A percentile compares a stretch with the other conserved stretches of the same genome.
These are phyloP conservation scores for Diaporthe ilicicola DNA, from an alignment of 2,329 filamentous ascomycete genomes.

Conservation along the genomic window DNA sequence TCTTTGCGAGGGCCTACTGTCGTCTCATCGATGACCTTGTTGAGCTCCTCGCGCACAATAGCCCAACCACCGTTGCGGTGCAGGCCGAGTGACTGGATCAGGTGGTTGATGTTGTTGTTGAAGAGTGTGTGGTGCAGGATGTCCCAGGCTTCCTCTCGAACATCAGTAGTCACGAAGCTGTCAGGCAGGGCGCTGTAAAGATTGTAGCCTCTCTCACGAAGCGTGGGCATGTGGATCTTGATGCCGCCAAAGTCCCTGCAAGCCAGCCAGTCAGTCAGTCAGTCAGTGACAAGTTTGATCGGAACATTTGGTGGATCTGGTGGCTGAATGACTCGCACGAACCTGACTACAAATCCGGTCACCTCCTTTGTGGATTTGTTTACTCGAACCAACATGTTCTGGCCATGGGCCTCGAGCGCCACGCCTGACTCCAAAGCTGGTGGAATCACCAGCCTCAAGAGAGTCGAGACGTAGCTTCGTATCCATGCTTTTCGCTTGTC, in stretches of 20 bases:
- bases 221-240: slow-evolving; percentile 19
- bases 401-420: slow-evolving; percentile 16
- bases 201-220: slow-evolving; percentile 1
- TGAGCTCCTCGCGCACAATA: slow-evolving; percentile 7
- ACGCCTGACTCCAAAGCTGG: slow-evolving; percentile 2
- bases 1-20: not conserved
- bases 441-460: not conserved
- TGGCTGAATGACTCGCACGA: not conserved
- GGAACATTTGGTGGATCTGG: not conserved
- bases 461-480: not conserved
- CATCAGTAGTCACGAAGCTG: slow-evolving; percentile 6
- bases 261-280: not conserved
- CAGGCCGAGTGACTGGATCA: not conserved
- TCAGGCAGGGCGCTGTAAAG: slow-evolving; percentile 13
- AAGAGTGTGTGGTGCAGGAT: slow-evolving; percentile 7
- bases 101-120: slow-evolving; percentile 20
- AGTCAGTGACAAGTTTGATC: too few species aligned
- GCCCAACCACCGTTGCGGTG: slow-evolving; percentile 11
- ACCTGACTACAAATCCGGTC: slow-evolving; percentile 12
- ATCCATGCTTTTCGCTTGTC: not conserved
- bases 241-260: slow-evolving; percentile 13
- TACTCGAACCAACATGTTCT: slow-evolving; percentile 12
- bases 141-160: not conserved
- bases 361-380: slow-evolving; percentile 16
- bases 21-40: not conserved